phyloP scores from a whole-genome alignment of 352 stramenopile genomes.

The Pythium dissotocum region DNA sequence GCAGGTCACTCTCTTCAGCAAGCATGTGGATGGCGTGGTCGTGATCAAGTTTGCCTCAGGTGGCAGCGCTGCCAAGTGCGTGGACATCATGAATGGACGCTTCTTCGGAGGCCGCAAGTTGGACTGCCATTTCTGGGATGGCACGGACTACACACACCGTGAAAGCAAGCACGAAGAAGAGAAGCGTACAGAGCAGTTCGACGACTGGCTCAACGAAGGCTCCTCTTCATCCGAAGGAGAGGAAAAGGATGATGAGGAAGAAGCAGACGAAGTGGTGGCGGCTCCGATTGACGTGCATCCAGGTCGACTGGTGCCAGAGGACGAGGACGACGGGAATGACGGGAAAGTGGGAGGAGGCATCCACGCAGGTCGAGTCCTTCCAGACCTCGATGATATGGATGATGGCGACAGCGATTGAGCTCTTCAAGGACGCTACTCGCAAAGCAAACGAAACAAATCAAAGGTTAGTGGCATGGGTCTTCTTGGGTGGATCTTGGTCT shows the following conservation, averaged over 20 bases:
- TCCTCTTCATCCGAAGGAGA: slow-evolving; percentile 58
- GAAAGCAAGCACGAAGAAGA: slow-evolving; percentile 81
- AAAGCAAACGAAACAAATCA: background rate
- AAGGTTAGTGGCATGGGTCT: background rate
- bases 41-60: slow-evolving; percentile 94
- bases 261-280: background rate
- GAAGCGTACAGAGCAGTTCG: slow-evolving; percentile 91
- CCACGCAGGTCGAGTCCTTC: slow-evolving; percentile 58
- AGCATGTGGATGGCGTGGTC: slow-evolving; percentile 91
- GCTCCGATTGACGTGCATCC: background rate
- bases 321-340: background rate
- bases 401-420: slow-evolving; percentile 14
- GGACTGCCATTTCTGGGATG: slow-evolving; percentile 93
- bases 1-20: slow-evolving; percentile 96
- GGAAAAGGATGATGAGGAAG: slow-evolving; percentile 23
- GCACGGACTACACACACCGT: slow-evolving; percentile 92
- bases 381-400: slow-evolving; percentile 34
- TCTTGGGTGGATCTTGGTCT: background rate
- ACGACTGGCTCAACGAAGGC: slow-evolving; percentile 92
- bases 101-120: slow-evolving; percentile 90
- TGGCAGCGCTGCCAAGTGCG: slow-evolving; percentile 79
- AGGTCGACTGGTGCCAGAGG: background rate
- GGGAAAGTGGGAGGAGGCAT: slow-evolving; percentile 23
- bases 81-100: slow-evolving; percentile 88
- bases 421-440: background rate